These are phyloP conservation scores for Asterionellopsis glacialis DNA, from an alignment of 108 stramenopile species.

Conservation along the genomic window DNA sequence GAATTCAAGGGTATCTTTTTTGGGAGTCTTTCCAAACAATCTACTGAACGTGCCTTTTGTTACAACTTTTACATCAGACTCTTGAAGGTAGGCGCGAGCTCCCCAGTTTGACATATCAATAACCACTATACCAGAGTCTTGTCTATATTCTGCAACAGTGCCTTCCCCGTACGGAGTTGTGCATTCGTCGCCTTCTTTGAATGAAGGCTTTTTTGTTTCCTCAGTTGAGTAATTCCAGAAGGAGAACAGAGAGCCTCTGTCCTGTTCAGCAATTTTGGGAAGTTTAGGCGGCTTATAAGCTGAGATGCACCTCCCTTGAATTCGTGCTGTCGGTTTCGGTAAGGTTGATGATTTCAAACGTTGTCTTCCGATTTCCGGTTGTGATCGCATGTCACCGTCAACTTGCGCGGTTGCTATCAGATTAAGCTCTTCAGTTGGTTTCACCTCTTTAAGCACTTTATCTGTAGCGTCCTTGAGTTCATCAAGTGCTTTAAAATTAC, in stretches of 20 bases:
- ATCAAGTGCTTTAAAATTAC: not conserved
- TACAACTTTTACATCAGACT: constrained; percentile 41
- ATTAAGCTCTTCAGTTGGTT: not conserved
- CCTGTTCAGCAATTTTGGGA: constrained; percentile 61
- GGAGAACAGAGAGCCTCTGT: constrained; percentile 56
- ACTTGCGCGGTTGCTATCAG: too few species aligned
- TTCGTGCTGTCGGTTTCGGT: constrained; percentile 31
- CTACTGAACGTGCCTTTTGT: constrained; percentile 55
- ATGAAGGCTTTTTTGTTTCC: constrained; percentile 13
- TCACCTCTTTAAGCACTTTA: not conserved
- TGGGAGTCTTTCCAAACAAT: constrained; percentile 27
- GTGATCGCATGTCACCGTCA: not conserved
- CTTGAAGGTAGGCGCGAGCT: constrained; percentile 64
- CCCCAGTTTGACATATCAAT: constrained; percentile 70
- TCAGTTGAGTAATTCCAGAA: constrained; percentile 33
- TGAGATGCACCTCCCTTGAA: constrained; percentile 55
- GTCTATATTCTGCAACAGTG: constrained; percentile 63
- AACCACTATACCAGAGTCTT: constrained; percentile 54
- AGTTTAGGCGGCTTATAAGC: constrained; percentile 65
- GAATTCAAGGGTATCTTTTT: constrained; percentile 38
- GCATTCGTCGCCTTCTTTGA: constrained; percentile 64
- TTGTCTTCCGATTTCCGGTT: not conserved
- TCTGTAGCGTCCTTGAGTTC: not conserved
- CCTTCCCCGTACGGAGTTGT: constrained; percentile 79
- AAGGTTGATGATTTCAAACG: too few species aligned